Evolutionary conservation across 495 filamentous ascomycete genomes (phyloP).

Genomic region (Lepraria neglecta): DNA sequence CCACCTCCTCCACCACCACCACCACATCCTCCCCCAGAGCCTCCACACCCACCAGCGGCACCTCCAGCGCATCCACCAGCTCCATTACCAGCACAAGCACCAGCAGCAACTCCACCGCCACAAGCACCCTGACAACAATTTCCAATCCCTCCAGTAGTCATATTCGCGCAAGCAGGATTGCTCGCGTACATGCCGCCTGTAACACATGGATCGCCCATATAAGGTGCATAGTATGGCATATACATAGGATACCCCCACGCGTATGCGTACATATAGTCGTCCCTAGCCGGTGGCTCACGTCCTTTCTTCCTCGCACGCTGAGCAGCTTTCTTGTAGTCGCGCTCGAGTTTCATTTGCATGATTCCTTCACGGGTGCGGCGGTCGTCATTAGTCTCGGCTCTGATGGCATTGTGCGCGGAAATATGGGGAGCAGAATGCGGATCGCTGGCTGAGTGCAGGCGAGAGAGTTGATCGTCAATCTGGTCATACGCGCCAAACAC

Average conservation of each 20-base stretch:
- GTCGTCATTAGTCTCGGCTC: constrained; percentile 14
- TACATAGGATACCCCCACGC: constrained; percentile 43
- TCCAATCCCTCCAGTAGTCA: constrained; percentile 36
- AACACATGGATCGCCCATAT: constrained; percentile 44
- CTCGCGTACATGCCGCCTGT: constrained; percentile 36
- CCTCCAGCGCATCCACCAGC: constrained; percentile 39
- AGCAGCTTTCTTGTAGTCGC: constrained; percentile 54
- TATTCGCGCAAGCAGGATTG: constrained; percentile 44
- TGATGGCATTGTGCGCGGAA: constrained; percentile 22
- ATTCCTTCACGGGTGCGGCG: constrained; percentile 24
- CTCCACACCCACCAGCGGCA: constrained; percentile 36
- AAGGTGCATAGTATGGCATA: constrained; percentile 50
- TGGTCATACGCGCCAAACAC: constrained; percentile 30
- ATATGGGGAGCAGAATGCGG: constrained; percentile 33
- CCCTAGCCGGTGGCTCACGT: constrained; percentile 41
- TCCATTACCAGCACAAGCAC: constrained; percentile 43
- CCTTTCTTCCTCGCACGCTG: constrained; percentile 58
- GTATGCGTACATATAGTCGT: constrained; percentile 49
- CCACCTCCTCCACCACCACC: constrained; percentile 41
- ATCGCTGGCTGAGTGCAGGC: constrained; percentile 43
- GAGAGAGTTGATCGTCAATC: constrained; percentile 47
- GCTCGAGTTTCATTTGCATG: constrained; percentile 44
- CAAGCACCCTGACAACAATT: constrained; percentile 46
- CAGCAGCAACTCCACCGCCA: constrained; percentile 49
- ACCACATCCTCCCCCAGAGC: constrained; percentile 36